Evolutionary conservation across 1,139 yeast species (phyloP).

Genomic region (Hansenula sp.): DNA sequence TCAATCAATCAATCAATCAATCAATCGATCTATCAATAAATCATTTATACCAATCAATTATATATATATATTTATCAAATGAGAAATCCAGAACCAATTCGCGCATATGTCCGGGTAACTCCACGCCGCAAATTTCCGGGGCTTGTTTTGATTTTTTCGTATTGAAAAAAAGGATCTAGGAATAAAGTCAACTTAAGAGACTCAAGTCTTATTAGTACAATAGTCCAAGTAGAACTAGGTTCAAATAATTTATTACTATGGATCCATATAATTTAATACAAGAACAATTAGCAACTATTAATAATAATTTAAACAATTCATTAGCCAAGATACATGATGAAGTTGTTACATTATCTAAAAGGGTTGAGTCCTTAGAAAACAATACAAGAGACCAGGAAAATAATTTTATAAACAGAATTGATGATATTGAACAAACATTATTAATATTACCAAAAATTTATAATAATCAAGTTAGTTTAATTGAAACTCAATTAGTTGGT

Average conservation of each 20-base stretch:
- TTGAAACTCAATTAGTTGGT: slow-evolving; percentile 14
- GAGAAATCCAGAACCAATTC: too few species aligned
- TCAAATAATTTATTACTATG: slow-evolving; percentile 10
- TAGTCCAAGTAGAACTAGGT: too few species aligned
- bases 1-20: too few species aligned
- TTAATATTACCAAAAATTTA: slow-evolving; percentile 16
- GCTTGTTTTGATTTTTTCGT: too few species aligned
- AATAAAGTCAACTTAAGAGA: too few species aligned
- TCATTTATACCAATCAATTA: too few species aligned
- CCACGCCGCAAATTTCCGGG: too few species aligned
- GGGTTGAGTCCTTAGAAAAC: slow-evolving; percentile 18
- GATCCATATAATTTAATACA: slow-evolving; percentile 20
- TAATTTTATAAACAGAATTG: slow-evolving; percentile 9
- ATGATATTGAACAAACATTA: slow-evolving; percentile 8
- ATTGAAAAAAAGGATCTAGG: too few species aligned
- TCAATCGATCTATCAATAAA: too few species aligned
- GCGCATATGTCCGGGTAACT: too few species aligned
- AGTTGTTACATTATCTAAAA: slow-evolving; percentile 12
- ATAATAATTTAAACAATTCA: slow-evolving; percentile 12
- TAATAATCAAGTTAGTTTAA: slow-evolving; percentile 11
- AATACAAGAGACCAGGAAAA: slow-evolving; percentile 3
- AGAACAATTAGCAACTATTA: slow-evolving; percentile 18
- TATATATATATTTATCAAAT: too few species aligned
- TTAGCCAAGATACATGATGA: slow-evolving; percentile 17
- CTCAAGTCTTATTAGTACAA: too few species aligned